These are phyloP conservation scores for Cucumis cinereus DNA, from an alignment of 306 rosid genomes.

Conservation along the genomic window DNA sequence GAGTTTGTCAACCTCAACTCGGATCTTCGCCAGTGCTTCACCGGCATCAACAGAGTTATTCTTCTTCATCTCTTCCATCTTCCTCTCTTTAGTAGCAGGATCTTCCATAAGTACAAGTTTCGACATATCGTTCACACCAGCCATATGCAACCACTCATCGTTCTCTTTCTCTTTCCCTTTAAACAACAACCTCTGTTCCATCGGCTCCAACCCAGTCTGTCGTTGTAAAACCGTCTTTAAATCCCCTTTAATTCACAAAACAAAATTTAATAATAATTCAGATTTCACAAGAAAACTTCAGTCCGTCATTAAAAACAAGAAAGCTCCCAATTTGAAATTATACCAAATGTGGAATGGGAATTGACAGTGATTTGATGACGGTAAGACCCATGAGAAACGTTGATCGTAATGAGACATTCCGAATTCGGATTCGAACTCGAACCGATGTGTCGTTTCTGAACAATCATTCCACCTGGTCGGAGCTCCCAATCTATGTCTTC, in stretches of 20 bases:
- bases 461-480: slow-evolving; percentile 73
- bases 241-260: slow-evolving; percentile 18
- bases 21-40: slow-evolving; percentile 32
- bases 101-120: slow-evolving; percentile 55
- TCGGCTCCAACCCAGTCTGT: slow-evolving; percentile 46
- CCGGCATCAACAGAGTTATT: slow-evolving; percentile 15
- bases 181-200: slow-evolving; percentile 48
- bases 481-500: slow-evolving; percentile 53
- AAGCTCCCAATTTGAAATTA: slow-evolving; percentile 16
- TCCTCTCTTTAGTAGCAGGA: slow-evolving; percentile 62
- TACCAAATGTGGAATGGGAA: slow-evolving; percentile 53
- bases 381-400: slow-evolving; percentile 47
- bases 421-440: slow-evolving; percentile 17
- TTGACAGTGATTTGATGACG: slow-evolving; percentile 36
- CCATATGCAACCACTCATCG: slow-evolving; percentile 50
- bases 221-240: slow-evolving; percentile 36
- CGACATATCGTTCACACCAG: slow-evolving; percentile 52
- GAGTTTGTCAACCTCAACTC: slow-evolving; percentile 44
- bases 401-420: slow-evolving; percentile 38
- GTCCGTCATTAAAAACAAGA: too few species aligned
- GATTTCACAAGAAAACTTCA: too few species aligned
- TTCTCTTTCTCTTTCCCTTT: slow-evolving; percentile 66
- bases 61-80: slow-evolving; percentile 37
- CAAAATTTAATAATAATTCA: too few species aligned
- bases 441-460: slow-evolving; percentile 43